Percentiles rank a stretch among this genome's conserved stretches.
phyloP scores from a whole-genome alignment of 768 basidiomycete genomes.

The Tulasnella sp. region DNA sequence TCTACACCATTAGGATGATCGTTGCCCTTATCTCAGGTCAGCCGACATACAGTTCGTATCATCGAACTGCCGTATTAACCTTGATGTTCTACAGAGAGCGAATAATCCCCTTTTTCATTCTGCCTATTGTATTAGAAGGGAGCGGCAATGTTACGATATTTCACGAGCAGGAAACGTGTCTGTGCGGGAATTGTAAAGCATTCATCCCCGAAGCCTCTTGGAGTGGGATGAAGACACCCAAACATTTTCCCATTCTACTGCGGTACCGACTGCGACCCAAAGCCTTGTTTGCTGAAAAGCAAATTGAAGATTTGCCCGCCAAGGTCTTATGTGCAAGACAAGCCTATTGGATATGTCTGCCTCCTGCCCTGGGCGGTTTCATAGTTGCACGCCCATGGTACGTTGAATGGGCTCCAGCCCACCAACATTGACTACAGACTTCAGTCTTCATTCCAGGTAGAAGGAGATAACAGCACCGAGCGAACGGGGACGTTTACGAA shows the following conservation, averaged over 20 bases:
- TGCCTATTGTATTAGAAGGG: neutral
- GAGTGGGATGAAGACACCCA: neutral
- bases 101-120: slow-evolving; percentile 1
- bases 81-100: slow-evolving; percentile 7
- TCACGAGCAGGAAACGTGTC: neutral
- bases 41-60: neutral
- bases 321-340: too few relatives aligned
- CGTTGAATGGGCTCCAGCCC: neutral
- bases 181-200: neutral
- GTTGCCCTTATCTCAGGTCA: slow-evolving; percentile 66
- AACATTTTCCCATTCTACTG: neutral
- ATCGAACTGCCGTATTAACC: neutral
- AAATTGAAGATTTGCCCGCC: neutral
- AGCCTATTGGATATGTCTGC: too few relatives aligned
- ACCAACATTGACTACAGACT: neutral
- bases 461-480: neutral
- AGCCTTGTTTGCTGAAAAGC: neutral
- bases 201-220: neutral
- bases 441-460: neutral
- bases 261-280: neutral
- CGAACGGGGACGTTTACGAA: neutral
- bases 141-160: neutral
- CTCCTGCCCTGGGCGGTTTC: neutral
- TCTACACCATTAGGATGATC: slow-evolving; percentile 54
- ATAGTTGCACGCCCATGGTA: neutral